These are phyloP conservation scores for Taphrina pruni DNA, from an alignment of 1,139 yeast genomes.

Conservation along the genomic window DNA sequence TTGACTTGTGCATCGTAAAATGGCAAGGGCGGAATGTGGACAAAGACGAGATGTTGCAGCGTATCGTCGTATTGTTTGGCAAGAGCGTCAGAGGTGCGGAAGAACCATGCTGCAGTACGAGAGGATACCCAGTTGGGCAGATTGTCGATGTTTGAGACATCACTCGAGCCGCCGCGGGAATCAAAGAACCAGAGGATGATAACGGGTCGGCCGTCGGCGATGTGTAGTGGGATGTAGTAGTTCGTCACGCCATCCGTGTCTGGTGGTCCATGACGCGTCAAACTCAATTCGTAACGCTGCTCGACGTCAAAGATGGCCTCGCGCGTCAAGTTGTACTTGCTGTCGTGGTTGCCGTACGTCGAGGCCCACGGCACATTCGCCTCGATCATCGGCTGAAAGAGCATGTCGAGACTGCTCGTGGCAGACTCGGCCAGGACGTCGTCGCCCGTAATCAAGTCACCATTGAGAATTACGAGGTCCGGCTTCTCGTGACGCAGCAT, in stretches of 20 bases:
- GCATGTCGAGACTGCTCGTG: not conserved
- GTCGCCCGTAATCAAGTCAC: constrained; percentile 16
- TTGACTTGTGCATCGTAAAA: constrained; percentile 6
- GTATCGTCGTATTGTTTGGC: not conserved
- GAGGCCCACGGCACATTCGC: constrained; percentile 12
- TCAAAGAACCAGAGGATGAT: constrained; percentile 18
- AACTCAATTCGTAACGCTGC: not conserved
- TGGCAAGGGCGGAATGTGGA: constrained; percentile 23
- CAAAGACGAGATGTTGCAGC: constrained; percentile 17
- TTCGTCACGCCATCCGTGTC: constrained; percentile 12
- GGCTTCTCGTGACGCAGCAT: constrained; percentile 12
- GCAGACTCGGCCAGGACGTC: constrained; percentile 18
- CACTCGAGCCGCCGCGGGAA: constrained; percentile 14
- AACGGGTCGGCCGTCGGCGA: not conserved
- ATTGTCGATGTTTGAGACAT: not conserved
- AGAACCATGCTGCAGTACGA: not conserved
- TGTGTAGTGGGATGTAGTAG: constrained; percentile 16
- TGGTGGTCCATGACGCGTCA: constrained; percentile 10
- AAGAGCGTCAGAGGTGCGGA: not conserved
- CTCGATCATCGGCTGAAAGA: constrained; percentile 7
- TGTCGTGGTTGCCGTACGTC: constrained; percentile 20
- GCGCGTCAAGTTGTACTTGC: constrained; percentile 16
- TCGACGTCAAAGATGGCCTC: constrained; percentile 5
- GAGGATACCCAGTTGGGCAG: constrained; percentile 11
- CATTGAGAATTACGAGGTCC: constrained; percentile 9